A percentile compares a stretch with the other conserved stretches of the same genome.
These are phyloP conservation scores for Vitis hybrid DNA, from an alignment of 177 flowering plant genomes.

Conservation along the genomic window DNA sequence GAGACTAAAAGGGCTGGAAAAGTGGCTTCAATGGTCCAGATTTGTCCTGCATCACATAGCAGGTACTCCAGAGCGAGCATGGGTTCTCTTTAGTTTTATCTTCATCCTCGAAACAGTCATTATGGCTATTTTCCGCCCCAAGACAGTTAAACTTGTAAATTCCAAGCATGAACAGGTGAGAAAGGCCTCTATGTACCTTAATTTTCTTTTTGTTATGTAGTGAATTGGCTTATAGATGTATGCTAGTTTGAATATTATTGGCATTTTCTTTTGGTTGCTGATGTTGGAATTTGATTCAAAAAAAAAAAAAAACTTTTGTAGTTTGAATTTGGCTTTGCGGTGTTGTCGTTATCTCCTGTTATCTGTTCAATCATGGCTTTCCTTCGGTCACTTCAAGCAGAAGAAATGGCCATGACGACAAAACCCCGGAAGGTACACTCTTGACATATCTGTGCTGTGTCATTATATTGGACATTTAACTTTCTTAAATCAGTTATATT, in stretches of 20 bases:
- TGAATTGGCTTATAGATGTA: neutral
- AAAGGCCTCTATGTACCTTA: constrained; percentile 3
- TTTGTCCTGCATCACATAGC: constrained; percentile 69
- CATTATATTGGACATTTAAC: neutral
- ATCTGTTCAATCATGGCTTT: constrained; percentile 94
- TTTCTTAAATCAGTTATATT: neutral
- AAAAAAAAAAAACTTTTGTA: constrained; percentile 30
- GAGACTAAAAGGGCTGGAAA: constrained; percentile 83
- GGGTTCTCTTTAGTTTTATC: constrained; percentile 83
- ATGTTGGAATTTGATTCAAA: neutral
- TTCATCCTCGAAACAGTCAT: constrained; percentile 80
- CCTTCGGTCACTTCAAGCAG: constrained; percentile 82
- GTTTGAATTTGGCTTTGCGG: constrained; percentile 97
- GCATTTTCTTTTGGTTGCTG: constrained; percentile 4
- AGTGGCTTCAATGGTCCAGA: constrained; percentile 78
- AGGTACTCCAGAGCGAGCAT: constrained; percentile 92
- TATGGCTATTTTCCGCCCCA: constrained; percentile 87
- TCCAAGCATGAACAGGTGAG: constrained; percentile 84
- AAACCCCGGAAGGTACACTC: constrained; percentile 80
- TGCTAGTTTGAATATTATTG: neutral
- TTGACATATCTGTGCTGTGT: neutral
- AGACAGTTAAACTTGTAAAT: constrained; percentile 65
- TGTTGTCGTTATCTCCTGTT: constrained; percentile 83
- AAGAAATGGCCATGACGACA: constrained; percentile 86
- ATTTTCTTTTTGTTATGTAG: constrained; percentile 3